phyloP scores from a whole-genome alignment of 192 early-diverging fungal species.

The Gorgonomyces haynaldii region DNA sequence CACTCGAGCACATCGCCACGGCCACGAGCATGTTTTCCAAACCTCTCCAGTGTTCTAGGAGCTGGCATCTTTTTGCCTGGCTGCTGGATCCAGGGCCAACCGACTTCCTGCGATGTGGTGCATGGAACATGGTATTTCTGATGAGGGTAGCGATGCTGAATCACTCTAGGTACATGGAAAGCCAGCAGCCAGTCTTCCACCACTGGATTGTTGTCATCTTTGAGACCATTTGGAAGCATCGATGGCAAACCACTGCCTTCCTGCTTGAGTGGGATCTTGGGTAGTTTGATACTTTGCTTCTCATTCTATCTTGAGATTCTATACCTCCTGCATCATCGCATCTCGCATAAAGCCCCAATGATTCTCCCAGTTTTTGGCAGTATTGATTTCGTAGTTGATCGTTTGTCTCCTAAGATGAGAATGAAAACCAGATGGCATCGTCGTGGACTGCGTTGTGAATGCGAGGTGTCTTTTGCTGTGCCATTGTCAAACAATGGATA shows the following conservation, averaged over 20 bases:
- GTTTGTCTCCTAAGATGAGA: conserved; percentile 31
- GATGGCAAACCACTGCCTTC: conserved; percentile 30
- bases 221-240: conserved; percentile 26
- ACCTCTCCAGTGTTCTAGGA: conserved; percentile 7
- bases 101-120: conserved; percentile 35
- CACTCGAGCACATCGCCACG: conserved; percentile 14
- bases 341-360: conserved; percentile 43
- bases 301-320: conserved; percentile 1
- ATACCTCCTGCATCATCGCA: conserved; percentile 2
- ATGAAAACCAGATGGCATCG: conserved; percentile 35
- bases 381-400: conserved; percentile 33
- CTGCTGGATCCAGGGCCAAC: conserved; percentile 28
- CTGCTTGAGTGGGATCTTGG: background rate
- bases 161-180: conserved; percentile 28
- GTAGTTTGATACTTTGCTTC: background rate
- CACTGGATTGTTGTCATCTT: conserved; percentile 15
- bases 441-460: conserved; percentile 24
- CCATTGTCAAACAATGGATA: conserved; percentile 1
- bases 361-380: conserved; percentile 37
- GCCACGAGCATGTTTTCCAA: conserved; percentile 16
- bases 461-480: background rate
- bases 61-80: conserved; percentile 1
- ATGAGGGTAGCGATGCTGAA: conserved; percentile 19
- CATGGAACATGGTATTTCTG: conserved; percentile 36
- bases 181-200: conserved; percentile 27